Conservation (phyloP, 306 rosid genomes). For the Lotus japonicus region DNA sequence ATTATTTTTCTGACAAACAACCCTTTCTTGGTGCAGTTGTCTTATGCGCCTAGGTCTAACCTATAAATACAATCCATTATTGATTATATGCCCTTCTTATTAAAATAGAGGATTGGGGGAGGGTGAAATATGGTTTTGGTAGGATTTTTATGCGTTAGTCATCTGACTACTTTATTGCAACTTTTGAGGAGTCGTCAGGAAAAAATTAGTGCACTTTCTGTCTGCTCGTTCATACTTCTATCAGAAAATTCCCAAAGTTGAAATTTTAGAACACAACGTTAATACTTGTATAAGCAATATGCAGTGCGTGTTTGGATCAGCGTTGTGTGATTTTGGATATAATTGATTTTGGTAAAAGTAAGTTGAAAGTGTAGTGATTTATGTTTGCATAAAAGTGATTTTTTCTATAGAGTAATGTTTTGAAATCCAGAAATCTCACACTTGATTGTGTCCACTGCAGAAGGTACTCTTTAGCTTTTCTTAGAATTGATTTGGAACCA, state of each 20-base stretch:
- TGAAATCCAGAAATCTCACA: too few species aligned
- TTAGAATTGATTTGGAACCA: too few species aligned
- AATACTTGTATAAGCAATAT: background rate
- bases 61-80: background rate
- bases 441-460: too few species aligned
- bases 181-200: too few species aligned
- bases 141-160: background rate
- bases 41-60: background rate
- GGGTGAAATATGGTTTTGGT: background rate
- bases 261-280: background rate
- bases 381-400: too few species aligned
- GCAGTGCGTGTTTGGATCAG: too few species aligned
- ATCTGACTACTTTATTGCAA: too few species aligned
- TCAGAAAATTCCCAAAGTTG: background rate
- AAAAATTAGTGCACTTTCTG: background rate
- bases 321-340: too few species aligned
- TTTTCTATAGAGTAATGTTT: too few species aligned
- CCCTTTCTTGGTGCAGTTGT: background rate
- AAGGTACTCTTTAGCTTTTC: too few species aligned
- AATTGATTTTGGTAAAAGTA: too few species aligned
- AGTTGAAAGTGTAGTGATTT: too few species aligned
- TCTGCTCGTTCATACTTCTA: background rate
- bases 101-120: conserved; percentile 9
- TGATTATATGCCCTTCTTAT: background rate
- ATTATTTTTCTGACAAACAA: background rate